Evolutionary conservation across 176 grass and related monocot species (phyloP), one percentile per base, ranked within the genome.

Genomic region (Tillandsia leiboldiana): DNA sequence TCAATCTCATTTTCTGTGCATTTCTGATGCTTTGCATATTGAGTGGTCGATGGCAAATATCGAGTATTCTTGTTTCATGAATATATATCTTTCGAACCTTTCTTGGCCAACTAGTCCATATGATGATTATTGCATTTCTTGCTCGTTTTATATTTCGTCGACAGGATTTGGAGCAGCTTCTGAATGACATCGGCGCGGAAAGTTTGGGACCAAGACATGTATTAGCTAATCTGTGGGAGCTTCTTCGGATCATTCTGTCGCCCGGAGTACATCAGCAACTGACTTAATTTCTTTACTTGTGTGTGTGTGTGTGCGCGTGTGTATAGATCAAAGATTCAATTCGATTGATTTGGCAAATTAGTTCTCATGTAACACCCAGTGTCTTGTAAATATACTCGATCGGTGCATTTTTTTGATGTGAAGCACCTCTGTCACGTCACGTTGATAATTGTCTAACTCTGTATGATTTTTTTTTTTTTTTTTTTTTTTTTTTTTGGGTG

Each of bases 191-290:
- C 70, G 89, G 80, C 0, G 90, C 80, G 15, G 89, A 97, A 75
- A 97, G 86, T 67, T 75, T 92, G 51, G 94, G 86, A 2, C 94
- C 94, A 11, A 92, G 89, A 68, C 89, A 92, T 77, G 80, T 92
- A 73, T 81, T 97, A 71, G 81, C 93, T 85, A 97, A 97, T 77
- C 74, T 99, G 14, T 92, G 86, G 77, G 89, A 99, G 73, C 84
- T 99, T 65, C 86, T 82, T 72, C 68, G 3, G 51, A 83, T 99
- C 73, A 81, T 93, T 75, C 81, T 72, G 75, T 99, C 94, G 20
- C 51, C 58, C 84, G 29, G 74, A 78, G 50, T 99, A 79, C 74
- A 75, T 84, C 80, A 71, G 57, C 80, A 72, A 26, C 51, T 93
- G 62, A 83, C 73, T 65, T 20, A 20, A 20, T 20, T 53, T 67